Evolutionary conservation across 441 rosid genomes (phyloP), one percentile per base, ranked within the genome.

Genomic region (Aleurites moluccanus): DNA sequence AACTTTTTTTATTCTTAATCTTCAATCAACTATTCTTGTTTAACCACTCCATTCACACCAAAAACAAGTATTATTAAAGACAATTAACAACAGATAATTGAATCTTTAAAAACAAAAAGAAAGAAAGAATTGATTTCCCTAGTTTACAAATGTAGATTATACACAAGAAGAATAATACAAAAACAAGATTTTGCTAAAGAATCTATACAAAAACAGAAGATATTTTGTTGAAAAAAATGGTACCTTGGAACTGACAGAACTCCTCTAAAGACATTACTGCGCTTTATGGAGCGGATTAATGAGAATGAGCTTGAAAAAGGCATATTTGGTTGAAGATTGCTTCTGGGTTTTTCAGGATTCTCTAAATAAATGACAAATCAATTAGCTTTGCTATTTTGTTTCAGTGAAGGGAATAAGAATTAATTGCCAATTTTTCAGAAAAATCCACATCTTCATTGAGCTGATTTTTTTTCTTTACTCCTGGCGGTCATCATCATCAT

Each of bases 171-270:
- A 57, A 6, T 56, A 57, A 57, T 23, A n/a, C 13, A 57, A 57
- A 23, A 0, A 57, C 0, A 57, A 21, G 2, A 57, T 27, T 1
- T 13, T 3, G 10, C 27, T 1, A 21, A 0, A 23, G 33, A 59
- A 27, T 0, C 3, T 27, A 21, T 59, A 59, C 18, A 59, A 27
- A 4, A 59, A n/a, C n/a, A 59, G 27, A 66, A 23, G 9, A 23
- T 5, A 8, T 56, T 27, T 28, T 2, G 16, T 35, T 13, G 14
- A 2, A 40, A 18, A 8, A 6, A 14, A 61, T 56, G 14, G 69
- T 74, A 88, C 93, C 93, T 88, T 44, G 83, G 42, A 76, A 45
- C 16, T 30, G 82, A 77, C 18, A 77, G 64, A 52, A 74, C 68
- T 69, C 81, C 70, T 75, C 81, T 74, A 3, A 80, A 75, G 30